Percentiles rank a stretch among this genome's conserved stretches.
phyloP scores from a whole-genome alignment of 805 yeast genomes.

The Lachancea dasiensis region DNA sequence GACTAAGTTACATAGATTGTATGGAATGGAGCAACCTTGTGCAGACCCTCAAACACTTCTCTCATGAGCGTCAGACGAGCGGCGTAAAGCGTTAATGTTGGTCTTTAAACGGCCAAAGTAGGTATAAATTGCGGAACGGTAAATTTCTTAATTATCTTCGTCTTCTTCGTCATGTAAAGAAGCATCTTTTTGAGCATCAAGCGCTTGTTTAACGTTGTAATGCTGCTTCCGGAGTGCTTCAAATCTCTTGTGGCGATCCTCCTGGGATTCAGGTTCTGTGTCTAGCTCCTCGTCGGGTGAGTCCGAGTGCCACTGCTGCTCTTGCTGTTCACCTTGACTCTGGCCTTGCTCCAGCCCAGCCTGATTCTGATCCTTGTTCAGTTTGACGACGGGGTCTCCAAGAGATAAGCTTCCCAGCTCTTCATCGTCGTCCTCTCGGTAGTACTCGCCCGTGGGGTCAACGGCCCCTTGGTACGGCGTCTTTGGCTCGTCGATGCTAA shows the following conservation, averaged over 20 bases:
- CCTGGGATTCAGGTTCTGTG: slow-evolving; percentile 39
- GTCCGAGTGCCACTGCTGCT: too few species aligned
- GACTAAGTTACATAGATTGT: too few species aligned
- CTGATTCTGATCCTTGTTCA: slow-evolving; percentile 1
- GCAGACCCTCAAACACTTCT: too few species aligned
- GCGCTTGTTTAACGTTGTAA: slow-evolving; percentile 52
- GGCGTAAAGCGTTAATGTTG: too few species aligned
- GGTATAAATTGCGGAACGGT: not conserved
- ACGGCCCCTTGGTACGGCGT: slow-evolving; percentile 93
- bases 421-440: slow-evolving; percentile 61
- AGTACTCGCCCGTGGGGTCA: slow-evolving; percentile 74
- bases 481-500: slow-evolving; percentile 81
- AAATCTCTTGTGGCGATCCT: slow-evolving; percentile 59
- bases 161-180: slow-evolving; percentile 22
- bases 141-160: slow-evolving; percentile 12
- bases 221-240: slow-evolving; percentile 78
- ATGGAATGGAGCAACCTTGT: too few species aligned
- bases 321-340: too few species aligned
- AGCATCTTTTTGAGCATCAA: slow-evolving; percentile 19
- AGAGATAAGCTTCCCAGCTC: slow-evolving; percentile 48
- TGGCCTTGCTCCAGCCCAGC: slow-evolving; percentile 4
- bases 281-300: slow-evolving; percentile 36
- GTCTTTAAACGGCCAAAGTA: too few species aligned
- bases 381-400: slow-evolving; percentile 49
- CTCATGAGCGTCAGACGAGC: too few species aligned